A percentile compares a stretch with the other conserved stretches of the same genome.
These are phyloP conservation scores for Corchorus capsularis DNA, from an alignment of 345 rosid genomes.

Conservation along the genomic window DNA sequence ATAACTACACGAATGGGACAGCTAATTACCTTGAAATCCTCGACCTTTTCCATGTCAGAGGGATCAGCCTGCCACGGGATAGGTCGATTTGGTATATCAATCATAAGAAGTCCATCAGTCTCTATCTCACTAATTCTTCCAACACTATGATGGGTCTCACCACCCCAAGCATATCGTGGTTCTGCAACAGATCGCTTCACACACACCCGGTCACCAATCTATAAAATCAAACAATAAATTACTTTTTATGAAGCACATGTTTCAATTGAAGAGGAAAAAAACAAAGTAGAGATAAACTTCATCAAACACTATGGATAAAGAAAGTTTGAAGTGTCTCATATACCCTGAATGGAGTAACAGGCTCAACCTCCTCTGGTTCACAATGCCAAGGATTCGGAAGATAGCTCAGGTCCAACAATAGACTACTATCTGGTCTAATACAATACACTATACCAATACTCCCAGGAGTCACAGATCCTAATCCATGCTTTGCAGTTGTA, in stretches of 20 bases:
- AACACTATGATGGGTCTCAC: slow-evolving; percentile 99
- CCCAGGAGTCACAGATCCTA: slow-evolving; percentile 93
- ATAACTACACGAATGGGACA: slow-evolving; percentile 7
- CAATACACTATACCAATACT: slow-evolving; percentile 95
- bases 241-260: slow-evolving; percentile 8
- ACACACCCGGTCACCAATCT: slow-evolving; percentile 93
- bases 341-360: slow-evolving; percentile 88
- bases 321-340: slow-evolving; percentile 15
- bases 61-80: slow-evolving; percentile 99
- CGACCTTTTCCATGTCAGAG: slow-evolving; percentile 98
- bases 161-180: slow-evolving; percentile 99
- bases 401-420: slow-evolving; percentile 86
- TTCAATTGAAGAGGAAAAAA: not conserved
- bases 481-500: slow-evolving; percentile 89
- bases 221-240: slow-evolving; percentile 34
- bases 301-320: not conserved
- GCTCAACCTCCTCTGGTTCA: slow-evolving; percentile 98
- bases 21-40: slow-evolving; percentile 79
- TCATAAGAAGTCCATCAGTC: slow-evolving; percentile 88
- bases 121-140: slow-evolving; percentile 91
- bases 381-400: slow-evolving; percentile 91
- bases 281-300: slow-evolving; percentile 22
- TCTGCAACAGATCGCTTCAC: slow-evolving; percentile 98
- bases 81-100: slow-evolving; percentile 90
- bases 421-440: slow-evolving; percentile 92